phyloP scores from a whole-genome alignment of 2,329 filamentous ascomycete genomes.

The Esteya vermicola region DNA sequence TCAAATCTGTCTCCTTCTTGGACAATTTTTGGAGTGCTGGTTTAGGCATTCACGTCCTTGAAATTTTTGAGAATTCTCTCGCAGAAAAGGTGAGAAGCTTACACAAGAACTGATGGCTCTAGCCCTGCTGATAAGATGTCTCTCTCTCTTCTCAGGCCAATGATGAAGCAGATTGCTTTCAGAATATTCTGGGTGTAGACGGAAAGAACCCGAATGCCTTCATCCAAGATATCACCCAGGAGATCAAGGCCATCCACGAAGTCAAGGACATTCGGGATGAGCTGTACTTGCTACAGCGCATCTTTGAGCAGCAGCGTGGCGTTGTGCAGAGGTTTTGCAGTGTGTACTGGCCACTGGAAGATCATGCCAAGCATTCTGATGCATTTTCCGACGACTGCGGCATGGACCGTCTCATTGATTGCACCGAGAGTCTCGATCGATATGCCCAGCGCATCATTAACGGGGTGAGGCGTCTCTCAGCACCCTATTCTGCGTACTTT shows the following conservation, averaged over 20 bases:
- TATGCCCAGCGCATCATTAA: neutral
- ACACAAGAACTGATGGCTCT: too few species aligned
- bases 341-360: neutral
- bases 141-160: neutral
- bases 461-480: neutral
- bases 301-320: neutral
- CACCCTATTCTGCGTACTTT: too few species aligned
- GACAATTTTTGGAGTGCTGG: too few species aligned
- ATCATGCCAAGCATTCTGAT: neutral
- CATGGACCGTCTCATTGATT: neutral
- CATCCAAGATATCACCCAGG: neutral
- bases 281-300: neutral
- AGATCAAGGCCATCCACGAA: neutral
- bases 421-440: neutral
- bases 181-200: neutral
- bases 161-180: neutral
- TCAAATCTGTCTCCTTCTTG: too few species aligned
- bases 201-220: neutral
- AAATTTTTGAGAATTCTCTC: neutral
- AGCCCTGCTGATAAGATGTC: neutral
- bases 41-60: too few species aligned
- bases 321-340: neutral
- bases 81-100: neutral
- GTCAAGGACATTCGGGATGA: conserved; percentile 1
- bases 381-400: neutral